Conservation (phyloP, 2,329 filamentous ascomycete genomes). For the Seiridium unicorne region DNA sequence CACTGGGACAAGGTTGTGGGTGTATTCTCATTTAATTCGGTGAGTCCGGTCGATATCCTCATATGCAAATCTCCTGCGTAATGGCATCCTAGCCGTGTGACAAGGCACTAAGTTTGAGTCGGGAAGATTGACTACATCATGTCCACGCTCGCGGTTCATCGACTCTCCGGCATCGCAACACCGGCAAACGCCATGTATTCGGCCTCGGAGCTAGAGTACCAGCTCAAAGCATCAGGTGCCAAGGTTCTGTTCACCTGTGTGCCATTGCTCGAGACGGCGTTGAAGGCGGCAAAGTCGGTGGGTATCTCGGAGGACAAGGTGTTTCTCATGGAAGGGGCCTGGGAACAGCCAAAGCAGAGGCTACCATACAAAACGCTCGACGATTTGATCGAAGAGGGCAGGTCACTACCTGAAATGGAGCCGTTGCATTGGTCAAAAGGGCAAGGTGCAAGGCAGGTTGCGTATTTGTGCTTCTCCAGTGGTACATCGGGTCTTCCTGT, state of each 20-base stretch:
- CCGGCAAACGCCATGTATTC: constrained; percentile 72
- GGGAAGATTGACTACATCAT: constrained; percentile 62
- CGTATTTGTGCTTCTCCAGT: constrained; percentile 72
- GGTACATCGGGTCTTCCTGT: constrained; percentile 72
- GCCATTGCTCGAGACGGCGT: constrained; percentile 58
- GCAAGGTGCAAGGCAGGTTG: constrained; percentile 60
- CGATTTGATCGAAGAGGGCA: constrained; percentile 60
- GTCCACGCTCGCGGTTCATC: constrained; percentile 66
- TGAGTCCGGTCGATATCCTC: constrained; percentile 16
- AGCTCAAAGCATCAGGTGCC: constrained; percentile 62
- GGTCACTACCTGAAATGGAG: constrained; percentile 45
- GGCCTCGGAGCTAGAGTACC: constrained; percentile 62
- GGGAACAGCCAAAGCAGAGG: constrained; percentile 30
- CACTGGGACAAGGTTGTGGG: constrained; percentile 77
- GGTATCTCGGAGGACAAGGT: constrained; percentile 61
- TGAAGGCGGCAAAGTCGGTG: constrained; percentile 59
- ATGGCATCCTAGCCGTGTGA: not conserved
- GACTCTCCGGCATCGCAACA: constrained; percentile 64
- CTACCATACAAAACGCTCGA: constrained; percentile 59
- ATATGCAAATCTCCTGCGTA: not conserved
- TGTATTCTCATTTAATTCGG: constrained; percentile 71
- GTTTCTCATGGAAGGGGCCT: constrained; percentile 56
- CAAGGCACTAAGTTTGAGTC: not conserved
- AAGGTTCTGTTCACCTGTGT: constrained; percentile 69
- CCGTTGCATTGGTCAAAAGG: constrained; percentile 54